These are phyloP conservation scores for Eucalyptus tenuipes DNA, from an alignment of 345 rosid genomes.

Conservation along the genomic window DNA sequence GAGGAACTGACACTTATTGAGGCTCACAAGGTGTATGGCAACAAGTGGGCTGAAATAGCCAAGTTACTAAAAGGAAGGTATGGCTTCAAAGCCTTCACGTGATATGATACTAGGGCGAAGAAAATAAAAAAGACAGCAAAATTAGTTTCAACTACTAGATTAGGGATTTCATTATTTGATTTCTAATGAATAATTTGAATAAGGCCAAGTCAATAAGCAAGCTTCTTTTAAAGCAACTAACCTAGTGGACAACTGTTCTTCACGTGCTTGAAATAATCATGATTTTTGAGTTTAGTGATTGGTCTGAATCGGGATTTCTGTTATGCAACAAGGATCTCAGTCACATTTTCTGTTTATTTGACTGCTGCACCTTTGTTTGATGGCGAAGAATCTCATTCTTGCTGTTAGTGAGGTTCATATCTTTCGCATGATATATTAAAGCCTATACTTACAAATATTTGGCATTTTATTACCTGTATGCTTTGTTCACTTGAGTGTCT, in stretches of 20 bases:
- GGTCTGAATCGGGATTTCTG: neutral
- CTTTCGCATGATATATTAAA: neutral
- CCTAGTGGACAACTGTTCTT: neutral
- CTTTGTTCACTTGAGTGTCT: neutral
- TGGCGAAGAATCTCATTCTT: neutral
- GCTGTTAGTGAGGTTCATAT: neutral
- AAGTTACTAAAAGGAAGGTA: conserved; percentile 61
- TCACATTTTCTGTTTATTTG: neutral
- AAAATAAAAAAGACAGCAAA: neutral
- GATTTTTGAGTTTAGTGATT: neutral
- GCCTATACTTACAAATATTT: neutral
- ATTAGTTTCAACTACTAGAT: neutral
- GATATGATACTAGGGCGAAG: neutral
- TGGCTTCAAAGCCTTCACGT: neutral
- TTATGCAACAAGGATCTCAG: neutral
- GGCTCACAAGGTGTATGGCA: conserved; percentile 36
- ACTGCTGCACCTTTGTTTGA: neutral
- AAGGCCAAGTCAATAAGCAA: neutral
- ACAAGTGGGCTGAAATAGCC: conserved; percentile 70
- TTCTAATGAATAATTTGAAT: neutral
- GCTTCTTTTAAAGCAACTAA: neutral
- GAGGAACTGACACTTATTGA: conserved; percentile 39
- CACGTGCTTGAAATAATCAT: neutral
- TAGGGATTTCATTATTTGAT: neutral
- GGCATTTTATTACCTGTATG: neutral